Conservation (phyloP, 768 basidiomycete species). For the Candolleomyces aberdarensis region DNA sequence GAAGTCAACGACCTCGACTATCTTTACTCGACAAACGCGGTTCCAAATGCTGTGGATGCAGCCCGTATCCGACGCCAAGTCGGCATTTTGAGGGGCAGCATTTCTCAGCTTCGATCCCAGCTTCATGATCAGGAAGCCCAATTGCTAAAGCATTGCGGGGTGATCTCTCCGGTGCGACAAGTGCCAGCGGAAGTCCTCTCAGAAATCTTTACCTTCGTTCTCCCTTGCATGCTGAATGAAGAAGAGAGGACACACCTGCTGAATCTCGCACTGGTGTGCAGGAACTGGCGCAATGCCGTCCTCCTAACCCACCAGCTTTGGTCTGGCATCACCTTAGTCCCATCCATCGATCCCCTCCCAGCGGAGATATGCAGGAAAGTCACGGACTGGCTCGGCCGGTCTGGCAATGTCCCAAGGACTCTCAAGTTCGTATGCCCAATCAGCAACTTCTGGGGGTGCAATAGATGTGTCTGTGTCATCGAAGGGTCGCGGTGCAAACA, state of each 20-base stretch:
- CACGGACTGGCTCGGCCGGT: too few species aligned
- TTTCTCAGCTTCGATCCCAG: not conserved
- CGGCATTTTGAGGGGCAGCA: not conserved
- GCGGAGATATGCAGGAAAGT: too few species aligned
- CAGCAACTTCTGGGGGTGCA: too few species aligned
- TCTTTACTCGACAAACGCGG: not conserved
- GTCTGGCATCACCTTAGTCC: too few species aligned
- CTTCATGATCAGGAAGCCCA: not conserved
- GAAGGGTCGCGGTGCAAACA: too few species aligned
- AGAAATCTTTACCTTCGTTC: not conserved
- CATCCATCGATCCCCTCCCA: too few species aligned
- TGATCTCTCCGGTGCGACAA: not conserved
- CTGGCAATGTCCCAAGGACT: too few species aligned
- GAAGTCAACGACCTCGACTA: not conserved
- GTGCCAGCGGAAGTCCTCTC: not conserved
- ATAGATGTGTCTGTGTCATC: too few species aligned
- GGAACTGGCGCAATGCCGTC: not conserved
- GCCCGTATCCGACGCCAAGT: not conserved
- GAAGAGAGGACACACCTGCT: not conserved
- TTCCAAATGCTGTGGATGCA: not conserved
- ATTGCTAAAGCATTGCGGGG: not conserved
- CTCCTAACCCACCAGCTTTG: not conserved
- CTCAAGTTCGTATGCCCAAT: too few species aligned
- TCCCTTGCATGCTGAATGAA: not conserved
- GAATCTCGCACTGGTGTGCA: not conserved